Evolutionary conservation across 768 basidiomycete genomes (phyloP).

Genomic region (Amanita phalloides): DNA sequence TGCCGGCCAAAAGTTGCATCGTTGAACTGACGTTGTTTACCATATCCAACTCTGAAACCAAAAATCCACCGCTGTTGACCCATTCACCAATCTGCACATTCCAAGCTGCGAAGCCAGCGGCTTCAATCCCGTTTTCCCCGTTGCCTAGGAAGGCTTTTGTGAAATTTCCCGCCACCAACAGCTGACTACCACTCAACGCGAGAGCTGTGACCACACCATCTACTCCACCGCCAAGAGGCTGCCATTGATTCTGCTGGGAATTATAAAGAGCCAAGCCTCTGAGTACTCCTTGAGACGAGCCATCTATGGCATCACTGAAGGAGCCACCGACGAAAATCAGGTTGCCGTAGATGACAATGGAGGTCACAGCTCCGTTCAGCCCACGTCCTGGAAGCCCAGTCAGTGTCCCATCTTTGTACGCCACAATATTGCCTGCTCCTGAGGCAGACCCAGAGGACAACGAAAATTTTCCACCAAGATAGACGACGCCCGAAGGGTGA

Average conservation of each 20-base stretch:
- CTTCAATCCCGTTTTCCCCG: constrained; percentile 20
- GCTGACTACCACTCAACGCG: constrained; percentile 30
- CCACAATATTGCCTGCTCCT: constrained; percentile 60
- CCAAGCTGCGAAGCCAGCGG: constrained; percentile 70
- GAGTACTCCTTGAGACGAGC: constrained; percentile 42
- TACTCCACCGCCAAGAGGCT: constrained; percentile 58
- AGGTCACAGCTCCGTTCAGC: constrained; percentile 68
- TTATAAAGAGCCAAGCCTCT: constrained; percentile 64
- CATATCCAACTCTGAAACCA: constrained; percentile 61
- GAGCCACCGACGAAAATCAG: constrained; percentile 79
- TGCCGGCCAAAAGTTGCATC: constrained; percentile 62
- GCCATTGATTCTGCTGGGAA: constrained; percentile 54
- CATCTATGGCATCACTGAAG: constrained; percentile 59
- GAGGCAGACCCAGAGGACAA: constrained; percentile 44
- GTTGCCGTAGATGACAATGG: constrained; percentile 52
- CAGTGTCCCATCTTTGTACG: constrained; percentile 51
- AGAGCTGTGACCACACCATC: constrained; percentile 67
- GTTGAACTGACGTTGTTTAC: constrained; percentile 55
- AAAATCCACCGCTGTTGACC: constrained; percentile 66
- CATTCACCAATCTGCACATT: constrained; percentile 48
- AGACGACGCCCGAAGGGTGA: constrained; percentile 54
- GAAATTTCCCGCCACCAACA: constrained; percentile 74
- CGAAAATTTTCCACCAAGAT: constrained; percentile 71
- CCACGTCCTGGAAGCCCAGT: constrained; percentile 50
- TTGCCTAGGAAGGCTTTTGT: constrained; percentile 27